phyloP scores from a whole-genome alignment of 768 basidiomycete species.

The Xanthoconium purpureum region DNA sequence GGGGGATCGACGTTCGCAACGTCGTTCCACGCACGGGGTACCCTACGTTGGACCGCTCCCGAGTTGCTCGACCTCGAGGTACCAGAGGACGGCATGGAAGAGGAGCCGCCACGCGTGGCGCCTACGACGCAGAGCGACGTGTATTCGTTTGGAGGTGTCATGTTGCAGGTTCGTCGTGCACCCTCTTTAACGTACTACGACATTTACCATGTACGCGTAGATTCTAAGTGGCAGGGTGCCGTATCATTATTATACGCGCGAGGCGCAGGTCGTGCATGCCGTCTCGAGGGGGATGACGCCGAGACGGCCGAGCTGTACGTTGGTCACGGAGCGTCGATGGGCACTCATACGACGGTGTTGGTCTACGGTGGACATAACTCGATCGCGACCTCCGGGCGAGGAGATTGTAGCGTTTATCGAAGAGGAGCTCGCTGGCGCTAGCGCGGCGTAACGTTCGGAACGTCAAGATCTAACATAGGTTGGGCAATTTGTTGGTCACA shows the following conservation, averaged over 20 bases:
- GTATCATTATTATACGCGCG: conserved; percentile 12
- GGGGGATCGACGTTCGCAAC: conserved; percentile 12
- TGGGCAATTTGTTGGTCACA: no score
- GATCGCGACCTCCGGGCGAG: conserved; percentile 25
- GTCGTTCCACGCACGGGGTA: conserved; percentile 17
- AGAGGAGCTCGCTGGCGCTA: background rate
- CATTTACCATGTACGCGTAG: background rate
- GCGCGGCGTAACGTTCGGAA: background rate
- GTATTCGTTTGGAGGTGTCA: conserved; percentile 23
- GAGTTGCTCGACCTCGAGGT: conserved; percentile 11
- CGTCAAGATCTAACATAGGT: no score
- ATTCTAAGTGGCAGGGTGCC: conserved; percentile 12
- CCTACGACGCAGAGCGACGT: conserved; percentile 9
- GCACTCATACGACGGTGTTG: conserved; percentile 12
- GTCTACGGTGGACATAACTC: conserved; percentile 25
- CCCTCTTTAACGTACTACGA: no score
- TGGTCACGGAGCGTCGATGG: conserved; percentile 11
- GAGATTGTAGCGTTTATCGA: conserved; percentile 22
- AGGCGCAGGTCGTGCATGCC: conserved; percentile 11
- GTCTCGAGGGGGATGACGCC: conserved; percentile 4
- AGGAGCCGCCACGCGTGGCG: background rate
- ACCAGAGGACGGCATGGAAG: background rate
- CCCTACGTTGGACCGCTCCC: conserved; percentile 16
- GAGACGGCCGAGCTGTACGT: background rate
- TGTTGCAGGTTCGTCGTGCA: conserved; percentile 14